Conservation (phyloP, 2,329 filamentous ascomycete species). For the Lojkania enalia region DNA sequence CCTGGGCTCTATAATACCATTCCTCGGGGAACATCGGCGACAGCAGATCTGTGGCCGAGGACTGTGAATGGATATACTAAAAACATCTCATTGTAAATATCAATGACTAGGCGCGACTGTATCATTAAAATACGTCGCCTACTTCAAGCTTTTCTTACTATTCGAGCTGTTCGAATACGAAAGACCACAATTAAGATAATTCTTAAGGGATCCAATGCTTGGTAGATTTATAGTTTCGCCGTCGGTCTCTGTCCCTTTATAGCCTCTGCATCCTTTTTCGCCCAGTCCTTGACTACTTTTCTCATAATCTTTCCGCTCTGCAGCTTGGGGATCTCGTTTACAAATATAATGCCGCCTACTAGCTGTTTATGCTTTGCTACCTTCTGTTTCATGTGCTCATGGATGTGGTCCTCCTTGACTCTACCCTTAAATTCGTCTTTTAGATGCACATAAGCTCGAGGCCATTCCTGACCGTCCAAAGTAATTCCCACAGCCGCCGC, state of each 20-base stretch:
- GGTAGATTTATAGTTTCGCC: conserved; percentile 24
- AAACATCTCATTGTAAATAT: too few species aligned
- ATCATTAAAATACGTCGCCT: too few species aligned
- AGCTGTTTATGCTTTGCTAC: conserved; percentile 59
- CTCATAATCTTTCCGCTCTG: conserved; percentile 62
- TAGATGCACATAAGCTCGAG: conserved; percentile 57
- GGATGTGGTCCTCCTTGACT: conserved; percentile 29
- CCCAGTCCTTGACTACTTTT: conserved; percentile 61
- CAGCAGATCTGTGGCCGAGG: too few species aligned
- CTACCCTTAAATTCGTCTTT: conserved; percentile 51
- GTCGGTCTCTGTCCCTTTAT: conserved; percentile 27
- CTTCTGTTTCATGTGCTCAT: conserved; percentile 47
- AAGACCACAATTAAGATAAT: too few species aligned
- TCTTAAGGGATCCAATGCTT: too few species aligned
- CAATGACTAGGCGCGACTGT: too few species aligned
- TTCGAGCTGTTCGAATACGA: too few species aligned
- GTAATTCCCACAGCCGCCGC: conserved; percentile 60
- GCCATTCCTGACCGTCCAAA: conserved; percentile 56
- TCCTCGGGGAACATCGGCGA: too few species aligned
- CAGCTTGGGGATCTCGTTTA: conserved; percentile 61
- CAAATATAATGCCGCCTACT: conserved; percentile 57
- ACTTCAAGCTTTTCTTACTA: too few species aligned
- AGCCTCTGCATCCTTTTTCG: conserved; percentile 55
- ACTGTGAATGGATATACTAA: too few species aligned
- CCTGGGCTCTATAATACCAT: too few species aligned